A percentile compares a stretch with the other conserved stretches of the same genome.
phyloP scores from a whole-genome alignment of 495 filamentous ascomycete species.

The Aspergillus steynii region DNA sequence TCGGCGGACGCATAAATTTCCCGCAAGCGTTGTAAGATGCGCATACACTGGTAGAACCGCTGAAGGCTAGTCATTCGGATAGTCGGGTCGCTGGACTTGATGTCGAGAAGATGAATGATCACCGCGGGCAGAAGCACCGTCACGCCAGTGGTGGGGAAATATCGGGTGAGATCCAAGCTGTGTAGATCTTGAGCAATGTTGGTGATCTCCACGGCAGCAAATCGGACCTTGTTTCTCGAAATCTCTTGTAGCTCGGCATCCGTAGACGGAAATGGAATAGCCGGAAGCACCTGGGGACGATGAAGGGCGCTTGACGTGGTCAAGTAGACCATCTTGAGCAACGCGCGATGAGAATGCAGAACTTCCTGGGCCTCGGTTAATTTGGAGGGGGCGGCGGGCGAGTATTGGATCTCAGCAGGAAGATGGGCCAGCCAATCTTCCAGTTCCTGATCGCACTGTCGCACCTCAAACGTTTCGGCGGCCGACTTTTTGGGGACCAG shows the following conservation, averaged over 20 bases:
- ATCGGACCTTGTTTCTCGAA: constrained; percentile 74
- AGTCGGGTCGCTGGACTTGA: constrained; percentile 72
- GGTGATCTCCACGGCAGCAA: constrained; percentile 78
- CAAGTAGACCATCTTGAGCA: constrained; percentile 87
- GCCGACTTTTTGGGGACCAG: constrained; percentile 82
- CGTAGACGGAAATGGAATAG: constrained; percentile 59
- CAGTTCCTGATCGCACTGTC: constrained; percentile 70
- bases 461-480: constrained; percentile 72
- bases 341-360: constrained; percentile 70
- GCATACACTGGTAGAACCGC: constrained; percentile 84
- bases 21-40: constrained; percentile 74
- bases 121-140: constrained; percentile 87
- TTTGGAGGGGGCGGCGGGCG: constrained; percentile 41
- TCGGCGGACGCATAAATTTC: constrained; percentile 87
- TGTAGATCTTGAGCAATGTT: constrained; percentile 73
- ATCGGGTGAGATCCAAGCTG: constrained; percentile 66
- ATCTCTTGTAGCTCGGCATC: constrained; percentile 69
- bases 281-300: constrained; percentile 80
- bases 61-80: constrained; percentile 67
- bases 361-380: constrained; percentile 52
- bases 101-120: constrained; percentile 87
- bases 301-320: constrained; percentile 86
- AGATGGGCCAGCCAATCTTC: constrained; percentile 70
- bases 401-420: constrained; percentile 65
- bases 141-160: constrained; percentile 82